A percentile compares a stretch with the other conserved stretches of the same genome.
phyloP scores from a whole-genome alignment of 257 asterid species.

The Ehretia macrophylla region DNA sequence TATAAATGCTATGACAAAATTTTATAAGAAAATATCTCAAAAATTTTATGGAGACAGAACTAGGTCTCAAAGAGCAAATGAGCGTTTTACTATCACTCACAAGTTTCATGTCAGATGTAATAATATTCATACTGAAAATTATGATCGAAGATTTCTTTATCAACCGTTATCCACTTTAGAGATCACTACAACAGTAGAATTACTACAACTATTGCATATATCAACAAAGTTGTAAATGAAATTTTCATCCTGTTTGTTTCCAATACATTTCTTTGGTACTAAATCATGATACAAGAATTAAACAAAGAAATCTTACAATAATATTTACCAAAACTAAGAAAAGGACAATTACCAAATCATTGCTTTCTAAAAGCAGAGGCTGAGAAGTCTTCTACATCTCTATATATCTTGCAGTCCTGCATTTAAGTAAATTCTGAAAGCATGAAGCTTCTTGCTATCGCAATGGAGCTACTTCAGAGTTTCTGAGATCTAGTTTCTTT shows the following conservation, averaged over 20 bases:
- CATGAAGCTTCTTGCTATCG: background rate
- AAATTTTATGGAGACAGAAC: too few relatives aligned
- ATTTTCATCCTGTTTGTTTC: background rate
- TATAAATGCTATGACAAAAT: too few relatives aligned
- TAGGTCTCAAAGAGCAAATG: too few relatives aligned
- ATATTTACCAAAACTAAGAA: background rate
- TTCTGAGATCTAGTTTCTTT: background rate
- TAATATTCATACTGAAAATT: too few relatives aligned
- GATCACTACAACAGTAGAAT: background rate
- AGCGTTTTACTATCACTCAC: too few relatives aligned
- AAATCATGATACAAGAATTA: too few relatives aligned
- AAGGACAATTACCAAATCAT: background rate
- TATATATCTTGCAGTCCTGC: background rate
- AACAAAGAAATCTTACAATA: background rate
- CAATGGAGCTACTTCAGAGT: background rate
- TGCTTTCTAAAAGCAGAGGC: background rate
- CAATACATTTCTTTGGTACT: background rate
- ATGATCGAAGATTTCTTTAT: too few relatives aligned
- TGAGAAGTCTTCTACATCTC: background rate
- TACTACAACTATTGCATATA: background rate
- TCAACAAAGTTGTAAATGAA: background rate
- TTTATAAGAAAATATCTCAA: too few relatives aligned
- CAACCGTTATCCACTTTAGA: too few relatives aligned
- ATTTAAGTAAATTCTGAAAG: background rate
- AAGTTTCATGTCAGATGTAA: too few relatives aligned